These are phyloP conservation scores for Mortierella sp. DNA, from an alignment of 371 early-diverging fungal species.

Conservation along the genomic window DNA sequence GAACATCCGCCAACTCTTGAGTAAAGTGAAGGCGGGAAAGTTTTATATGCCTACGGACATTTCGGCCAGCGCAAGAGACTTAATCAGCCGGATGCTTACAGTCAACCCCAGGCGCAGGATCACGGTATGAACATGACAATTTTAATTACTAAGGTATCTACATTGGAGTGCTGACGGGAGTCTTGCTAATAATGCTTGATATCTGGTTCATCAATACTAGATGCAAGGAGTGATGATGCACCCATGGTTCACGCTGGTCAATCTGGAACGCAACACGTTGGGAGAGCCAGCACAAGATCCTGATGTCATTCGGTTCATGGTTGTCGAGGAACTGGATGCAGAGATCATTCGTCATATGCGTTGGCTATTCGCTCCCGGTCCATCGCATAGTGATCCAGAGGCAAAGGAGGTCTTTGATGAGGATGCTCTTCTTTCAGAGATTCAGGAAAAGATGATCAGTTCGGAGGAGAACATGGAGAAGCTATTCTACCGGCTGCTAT, in stretches of 20 bases:
- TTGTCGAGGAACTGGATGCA: conserved; percentile 56
- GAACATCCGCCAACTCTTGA: conserved; percentile 82
- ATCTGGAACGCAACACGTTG: conserved; percentile 39
- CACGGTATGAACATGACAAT: conserved; percentile 51
- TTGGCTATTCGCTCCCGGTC: conserved; percentile 58
- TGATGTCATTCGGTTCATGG: conserved; percentile 36
- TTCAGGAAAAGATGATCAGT: conserved; percentile 54
- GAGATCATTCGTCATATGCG: conserved; percentile 60
- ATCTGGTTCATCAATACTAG: conserved; percentile 39
- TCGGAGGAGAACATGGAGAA: conserved; percentile 66
- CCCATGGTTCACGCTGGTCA: conserved; percentile 69
- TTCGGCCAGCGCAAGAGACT: conserved; percentile 72
- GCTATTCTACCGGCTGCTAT: conserved; percentile 72
- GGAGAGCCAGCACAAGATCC: conserved; percentile 50
- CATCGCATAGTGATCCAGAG: conserved; percentile 51
- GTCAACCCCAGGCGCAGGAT: conserved; percentile 68
- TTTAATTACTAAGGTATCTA: neutral
- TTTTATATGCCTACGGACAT: conserved; percentile 73
- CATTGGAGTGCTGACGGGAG: neutral
- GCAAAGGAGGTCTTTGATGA: conserved; percentile 61
- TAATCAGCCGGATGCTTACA: conserved; percentile 68
- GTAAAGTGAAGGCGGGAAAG: conserved; percentile 69
- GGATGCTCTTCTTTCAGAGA: conserved; percentile 53
- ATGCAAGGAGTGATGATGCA: conserved; percentile 70
- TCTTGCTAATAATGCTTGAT: neutral